These are phyloP conservation scores for Clarkia xantiana DNA, from an alignment of 345 rosid genomes.

Conservation along the genomic window DNA sequence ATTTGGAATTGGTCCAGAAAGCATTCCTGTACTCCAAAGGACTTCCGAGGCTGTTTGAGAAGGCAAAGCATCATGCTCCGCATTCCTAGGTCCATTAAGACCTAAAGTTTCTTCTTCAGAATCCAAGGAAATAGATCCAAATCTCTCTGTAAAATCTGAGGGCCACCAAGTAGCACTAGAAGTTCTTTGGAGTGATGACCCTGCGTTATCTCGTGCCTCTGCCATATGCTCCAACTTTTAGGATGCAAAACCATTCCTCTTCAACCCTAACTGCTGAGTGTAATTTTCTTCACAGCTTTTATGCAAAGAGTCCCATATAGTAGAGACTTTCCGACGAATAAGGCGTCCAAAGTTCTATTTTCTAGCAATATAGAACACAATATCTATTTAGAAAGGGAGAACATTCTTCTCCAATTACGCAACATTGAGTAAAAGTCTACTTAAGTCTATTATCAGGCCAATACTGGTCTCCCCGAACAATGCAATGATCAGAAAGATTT, in stretches of 20 bases:
- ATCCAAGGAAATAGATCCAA: slow-evolving; percentile 56
- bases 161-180: slow-evolving; percentile 74
- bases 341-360: too few species aligned
- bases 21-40: slow-evolving; percentile 85
- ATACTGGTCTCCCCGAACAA: too few species aligned
- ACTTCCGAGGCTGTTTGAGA: slow-evolving; percentile 66
- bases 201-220: slow-evolving; percentile 58
- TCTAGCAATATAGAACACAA: too few species aligned
- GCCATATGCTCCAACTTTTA: slow-evolving; percentile 53
- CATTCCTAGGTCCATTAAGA: slow-evolving; percentile 41
- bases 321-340: too few species aligned
- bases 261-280: slow-evolving; percentile 12
- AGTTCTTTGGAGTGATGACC: slow-evolving; percentile 57
- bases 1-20: slow-evolving; percentile 69
- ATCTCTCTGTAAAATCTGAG: slow-evolving; percentile 66
- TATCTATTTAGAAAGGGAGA: too few species aligned
- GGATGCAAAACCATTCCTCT: slow-evolving; percentile 51
- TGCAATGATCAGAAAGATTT: too few species aligned
- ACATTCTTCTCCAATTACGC: too few species aligned
- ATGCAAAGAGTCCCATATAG: too few species aligned
- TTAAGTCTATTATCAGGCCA: too few species aligned
- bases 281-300: too few species aligned
- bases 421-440: too few species aligned
- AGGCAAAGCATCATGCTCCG: slow-evolving; percentile 47
- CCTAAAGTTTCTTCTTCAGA: slow-evolving; percentile 55